These are phyloP conservation scores for Phytopythium vexans DNA, from an alignment of 352 stramenopile genomes.

Conservation along the genomic window DNA sequence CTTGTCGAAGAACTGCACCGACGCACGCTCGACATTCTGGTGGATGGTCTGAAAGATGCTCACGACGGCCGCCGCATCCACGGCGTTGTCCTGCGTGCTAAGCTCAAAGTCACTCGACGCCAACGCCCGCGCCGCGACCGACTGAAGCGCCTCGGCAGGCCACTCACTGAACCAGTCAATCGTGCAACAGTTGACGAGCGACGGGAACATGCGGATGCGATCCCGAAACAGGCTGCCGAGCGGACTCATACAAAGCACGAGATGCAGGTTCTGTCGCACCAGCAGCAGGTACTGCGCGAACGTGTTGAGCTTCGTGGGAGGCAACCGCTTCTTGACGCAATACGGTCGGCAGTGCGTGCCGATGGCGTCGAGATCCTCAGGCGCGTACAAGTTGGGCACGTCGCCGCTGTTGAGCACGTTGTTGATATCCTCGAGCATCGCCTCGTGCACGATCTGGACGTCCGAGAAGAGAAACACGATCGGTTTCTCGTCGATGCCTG, in stretches of 20 bases:
- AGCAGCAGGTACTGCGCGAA: conserved; percentile 93
- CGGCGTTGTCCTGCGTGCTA: conserved; percentile 22
- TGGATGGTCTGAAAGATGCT: conserved; percentile 88
- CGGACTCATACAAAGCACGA: conserved; percentile 89
- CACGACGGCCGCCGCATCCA: conserved; percentile 49
- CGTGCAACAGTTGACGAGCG: conserved; percentile 83
- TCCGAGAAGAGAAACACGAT: conserved; percentile 95
- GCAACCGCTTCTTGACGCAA: conserved; percentile 89
- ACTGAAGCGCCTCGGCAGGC: conserved; percentile 82
- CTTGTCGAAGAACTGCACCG: conserved; percentile 83
- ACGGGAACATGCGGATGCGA: conserved; percentile 85
- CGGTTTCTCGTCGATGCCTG: conserved; percentile 88
- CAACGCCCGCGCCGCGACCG: conserved; percentile 53
- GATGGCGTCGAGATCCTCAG: conserved; percentile 92
- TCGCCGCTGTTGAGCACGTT: conserved; percentile 94
- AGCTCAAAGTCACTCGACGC: conserved; percentile 67
- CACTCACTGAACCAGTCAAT: conserved; percentile 91
- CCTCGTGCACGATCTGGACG: conserved; percentile 94
- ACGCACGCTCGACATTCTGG: conserved; percentile 84
- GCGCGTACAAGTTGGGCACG: conserved; percentile 91
- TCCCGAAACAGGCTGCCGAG: conserved; percentile 80
- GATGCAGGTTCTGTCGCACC: conserved; percentile 89
- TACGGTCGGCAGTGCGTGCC: conserved; percentile 87
- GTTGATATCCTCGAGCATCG: conserved; percentile 95
- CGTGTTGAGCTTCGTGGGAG: conserved; percentile 93